Conservation (phyloP, 768 basidiomycete species). For the Mrakia frigida region DNA sequence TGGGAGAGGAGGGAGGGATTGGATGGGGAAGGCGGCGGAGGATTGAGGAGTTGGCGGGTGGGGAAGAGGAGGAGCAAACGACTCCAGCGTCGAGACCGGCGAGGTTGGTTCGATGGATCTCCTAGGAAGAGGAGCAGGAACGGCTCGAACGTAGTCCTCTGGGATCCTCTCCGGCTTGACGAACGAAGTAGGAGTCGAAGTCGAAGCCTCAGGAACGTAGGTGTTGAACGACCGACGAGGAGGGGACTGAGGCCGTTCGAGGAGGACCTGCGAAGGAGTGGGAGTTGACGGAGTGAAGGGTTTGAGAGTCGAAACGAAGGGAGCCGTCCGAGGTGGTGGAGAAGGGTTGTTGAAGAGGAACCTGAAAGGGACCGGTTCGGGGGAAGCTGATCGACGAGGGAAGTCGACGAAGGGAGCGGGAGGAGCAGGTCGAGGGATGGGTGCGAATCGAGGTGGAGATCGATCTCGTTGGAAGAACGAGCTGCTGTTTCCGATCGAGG, state of each 20-base stretch:
- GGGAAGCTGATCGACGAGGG: slow-evolving; percentile 1
- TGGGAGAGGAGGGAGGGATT: background rate
- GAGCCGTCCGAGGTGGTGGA: background rate
- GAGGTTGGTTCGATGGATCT: background rate
- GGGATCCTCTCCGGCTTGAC: background rate
- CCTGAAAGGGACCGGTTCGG: slow-evolving; percentile 1
- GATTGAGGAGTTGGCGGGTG: background rate
- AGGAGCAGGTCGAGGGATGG: slow-evolving; percentile 6
- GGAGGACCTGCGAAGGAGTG: background rate
- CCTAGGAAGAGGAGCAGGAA: background rate
- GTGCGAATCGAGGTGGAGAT: slow-evolving; percentile 10
- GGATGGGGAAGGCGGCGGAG: background rate
- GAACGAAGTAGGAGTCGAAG: background rate
- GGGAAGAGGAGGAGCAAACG: slow-evolving; percentile 10
- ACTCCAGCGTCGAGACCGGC: background rate
- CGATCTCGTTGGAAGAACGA: slow-evolving; percentile 8
- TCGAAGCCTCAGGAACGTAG: background rate
- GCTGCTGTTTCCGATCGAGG: background rate
- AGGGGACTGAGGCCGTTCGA: background rate
- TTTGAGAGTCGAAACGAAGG: background rate
- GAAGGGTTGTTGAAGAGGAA: slow-evolving; percentile 10
- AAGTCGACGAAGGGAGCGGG: slow-evolving; percentile 12
- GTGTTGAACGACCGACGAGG: background rate
- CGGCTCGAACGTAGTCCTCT: slow-evolving; percentile 2
- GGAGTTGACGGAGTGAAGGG: background rate